phyloP scores from a whole-genome alignment of 352 stramenopile genomes.

The Phytopythium helicoides region DNA sequence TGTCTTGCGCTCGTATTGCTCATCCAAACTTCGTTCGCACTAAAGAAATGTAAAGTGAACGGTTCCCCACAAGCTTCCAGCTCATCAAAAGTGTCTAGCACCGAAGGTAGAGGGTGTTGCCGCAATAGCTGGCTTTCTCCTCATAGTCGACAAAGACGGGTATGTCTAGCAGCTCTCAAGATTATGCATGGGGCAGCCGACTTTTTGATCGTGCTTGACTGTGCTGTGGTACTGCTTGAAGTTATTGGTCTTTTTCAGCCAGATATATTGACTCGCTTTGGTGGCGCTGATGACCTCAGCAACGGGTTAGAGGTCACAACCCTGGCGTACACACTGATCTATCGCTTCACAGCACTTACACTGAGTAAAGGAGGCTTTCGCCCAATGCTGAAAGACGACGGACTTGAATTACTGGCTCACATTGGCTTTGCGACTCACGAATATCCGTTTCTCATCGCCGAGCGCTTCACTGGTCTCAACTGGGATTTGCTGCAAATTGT shows the following conservation, averaged over 20 bases:
- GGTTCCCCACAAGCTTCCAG: background rate
- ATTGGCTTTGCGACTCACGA: constrained; percentile 32
- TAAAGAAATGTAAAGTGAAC: background rate
- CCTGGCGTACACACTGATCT: constrained; percentile 32
- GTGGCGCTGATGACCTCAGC: constrained; percentile 13
- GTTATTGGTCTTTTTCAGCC: constrained; percentile 19
- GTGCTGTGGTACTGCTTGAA: constrained; percentile 12
- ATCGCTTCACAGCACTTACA: constrained; percentile 17
- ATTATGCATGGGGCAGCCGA: constrained; percentile 14
- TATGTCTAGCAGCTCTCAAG: background rate
- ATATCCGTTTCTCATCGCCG: constrained; percentile 30
- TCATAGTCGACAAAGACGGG: background rate
- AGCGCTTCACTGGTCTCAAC: constrained; percentile 11
- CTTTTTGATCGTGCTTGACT: constrained; percentile 23
- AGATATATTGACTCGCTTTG: background rate
- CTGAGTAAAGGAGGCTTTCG: constrained; percentile 12
- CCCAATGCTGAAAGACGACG: constrained; percentile 19
- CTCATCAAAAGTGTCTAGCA: background rate
- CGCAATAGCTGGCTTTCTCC: background rate
- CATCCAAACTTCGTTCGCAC: constrained; percentile 19
- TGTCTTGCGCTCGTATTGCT: constrained; percentile 27
- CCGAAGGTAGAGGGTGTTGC: background rate
- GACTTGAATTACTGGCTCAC: constrained; percentile 25
- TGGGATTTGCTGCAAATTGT: constrained; percentile 30
- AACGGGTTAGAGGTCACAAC: constrained; percentile 20